These are phyloP conservation scores for Cucumis melo DNA, from an alignment of 306 rosid genomes.

Conservation along the genomic window DNA sequence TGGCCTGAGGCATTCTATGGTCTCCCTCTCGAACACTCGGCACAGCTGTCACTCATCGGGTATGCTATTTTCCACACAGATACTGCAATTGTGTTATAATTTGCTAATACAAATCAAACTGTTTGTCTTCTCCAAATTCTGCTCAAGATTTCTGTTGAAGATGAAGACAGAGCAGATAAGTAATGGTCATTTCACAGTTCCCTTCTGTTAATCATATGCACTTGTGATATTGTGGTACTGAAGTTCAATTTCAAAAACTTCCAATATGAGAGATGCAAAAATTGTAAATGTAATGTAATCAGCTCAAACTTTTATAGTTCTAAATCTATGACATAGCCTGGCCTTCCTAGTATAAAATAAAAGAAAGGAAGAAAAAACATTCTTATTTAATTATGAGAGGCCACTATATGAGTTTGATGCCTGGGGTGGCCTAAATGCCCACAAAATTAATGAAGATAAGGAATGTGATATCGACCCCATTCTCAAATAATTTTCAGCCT, in stretches of 20 bases:
- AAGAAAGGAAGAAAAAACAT: not conserved
- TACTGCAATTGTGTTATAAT: not conserved
- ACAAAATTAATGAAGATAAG: not conserved
- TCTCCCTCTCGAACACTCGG: not conserved
- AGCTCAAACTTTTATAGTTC: not conserved
- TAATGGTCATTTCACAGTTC: not conserved
- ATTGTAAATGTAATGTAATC: not conserved
- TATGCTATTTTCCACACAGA: not conserved
- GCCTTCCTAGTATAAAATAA: not conserved
- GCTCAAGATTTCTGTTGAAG: not conserved
- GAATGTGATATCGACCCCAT: not conserved
- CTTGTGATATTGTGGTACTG: not conserved
- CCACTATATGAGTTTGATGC: not conserved
- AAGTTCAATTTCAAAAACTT: not conserved
- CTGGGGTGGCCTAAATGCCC: not conserved
- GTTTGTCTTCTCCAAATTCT: not conserved
- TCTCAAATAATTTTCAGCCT: not conserved
- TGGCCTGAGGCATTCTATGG: not conserved
- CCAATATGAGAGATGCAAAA: not conserved
- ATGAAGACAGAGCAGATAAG: not conserved
- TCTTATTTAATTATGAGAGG: not conserved
- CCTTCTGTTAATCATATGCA: not conserved
- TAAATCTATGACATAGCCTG: not conserved
- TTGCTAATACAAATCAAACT: not conserved
- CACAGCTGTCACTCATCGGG: not conserved